Base-by-base conservation (phyloP, 208 protist genomes). In the Vickermania ingenoplastis region DNA sequence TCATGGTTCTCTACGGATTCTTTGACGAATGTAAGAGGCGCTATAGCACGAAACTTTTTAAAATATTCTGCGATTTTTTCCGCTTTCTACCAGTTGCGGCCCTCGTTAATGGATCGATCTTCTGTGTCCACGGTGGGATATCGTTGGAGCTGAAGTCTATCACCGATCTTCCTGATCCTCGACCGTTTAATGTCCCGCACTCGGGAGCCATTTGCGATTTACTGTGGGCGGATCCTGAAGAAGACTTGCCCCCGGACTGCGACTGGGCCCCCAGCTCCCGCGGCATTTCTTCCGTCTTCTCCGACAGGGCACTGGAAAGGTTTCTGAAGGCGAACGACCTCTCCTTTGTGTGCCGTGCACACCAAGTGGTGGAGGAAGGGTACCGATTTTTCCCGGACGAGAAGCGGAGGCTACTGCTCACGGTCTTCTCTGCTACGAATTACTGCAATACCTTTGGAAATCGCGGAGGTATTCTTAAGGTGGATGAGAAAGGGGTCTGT, bases 371-470 rank as follows among this genome's bases (percentile, higher is more conserved):
- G 3, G 96, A 99, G 57, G 96, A 99, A 57, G 98, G 98, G 1
- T 99, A 99, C 71, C 96, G 99, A 60, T 99, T 99, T 75, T 99
- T 99, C 63, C 97, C 98, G 2, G 79, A 69, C 31, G 70, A 88
- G 57, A 73, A 77, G 14, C 96, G 99, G 58, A 79, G 98, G 22
- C 89, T 97, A 63, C 85, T 99, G 52, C 96, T 99, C 21, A 99
- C 99, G 0, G 73, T 99, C 4, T 99, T 99, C 73, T 98, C 93
- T 1, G 99, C 99, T 0, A 98, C 98, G 26, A 99, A 99, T 83
- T 99, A 99, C 73, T 99, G 97, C 79, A 97, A 97, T 59, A 97
- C 99, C 70, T 99, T 99, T 76, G 98, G 99, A 59, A 99, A 99
- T 67, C 83, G 96, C n/a, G 99, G 98, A 17, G 98, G 98, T 2